Percentiles rank a stretch among this genome's conserved stretches.
phyloP scores from a whole-genome alignment of 169 alveolate species.

The Condylostoma magnum region DNA sequence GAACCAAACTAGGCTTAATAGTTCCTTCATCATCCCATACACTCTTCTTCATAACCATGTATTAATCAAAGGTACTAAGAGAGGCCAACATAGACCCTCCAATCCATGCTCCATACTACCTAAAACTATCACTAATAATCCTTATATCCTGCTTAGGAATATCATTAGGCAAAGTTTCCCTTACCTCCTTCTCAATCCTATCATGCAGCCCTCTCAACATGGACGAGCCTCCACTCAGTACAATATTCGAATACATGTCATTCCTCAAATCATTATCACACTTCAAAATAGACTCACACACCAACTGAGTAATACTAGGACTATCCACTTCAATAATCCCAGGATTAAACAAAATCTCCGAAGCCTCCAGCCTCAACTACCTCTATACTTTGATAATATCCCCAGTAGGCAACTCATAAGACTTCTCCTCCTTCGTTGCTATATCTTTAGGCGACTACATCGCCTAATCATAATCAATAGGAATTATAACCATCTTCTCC shows the following conservation, averaged over 20 bases:
- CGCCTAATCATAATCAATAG: constrained; percentile 38
- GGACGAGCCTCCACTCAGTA: constrained; percentile 69
- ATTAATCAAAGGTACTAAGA: constrained; percentile 43
- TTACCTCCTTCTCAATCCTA: constrained; percentile 67
- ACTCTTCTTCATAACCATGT: constrained; percentile 22
- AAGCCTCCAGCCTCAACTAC: constrained; percentile 43
- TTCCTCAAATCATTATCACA: constrained; percentile 52
- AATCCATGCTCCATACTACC: constrained; percentile 67
- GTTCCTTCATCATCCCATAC: constrained; percentile 15
- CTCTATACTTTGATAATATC: constrained; percentile 56
- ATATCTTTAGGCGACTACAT: constrained; percentile 37
- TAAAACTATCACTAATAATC: constrained; percentile 54
- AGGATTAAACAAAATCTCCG: constrained; percentile 67
- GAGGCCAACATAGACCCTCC: constrained; percentile 72
- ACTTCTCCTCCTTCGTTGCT: constrained; percentile 41
- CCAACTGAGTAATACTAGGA: constrained; percentile 42
- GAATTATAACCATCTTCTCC: constrained; percentile 56
- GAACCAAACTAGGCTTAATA: constrained; percentile 15
- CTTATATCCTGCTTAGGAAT: constrained; percentile 53
- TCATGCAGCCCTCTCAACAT: constrained; percentile 61
- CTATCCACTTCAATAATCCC: constrained; percentile 34
- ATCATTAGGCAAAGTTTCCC: constrained; percentile 21
- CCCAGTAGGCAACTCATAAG: constrained; percentile 73
- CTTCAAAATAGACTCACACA: constrained; percentile 46
- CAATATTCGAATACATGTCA: constrained; percentile 57